Evolutionary conservation across 2,329 filamentous ascomycete species (phyloP), one percentile per base, ranked within the genome.

Genomic region (Paraphoma chrysanthemicola): DNA sequence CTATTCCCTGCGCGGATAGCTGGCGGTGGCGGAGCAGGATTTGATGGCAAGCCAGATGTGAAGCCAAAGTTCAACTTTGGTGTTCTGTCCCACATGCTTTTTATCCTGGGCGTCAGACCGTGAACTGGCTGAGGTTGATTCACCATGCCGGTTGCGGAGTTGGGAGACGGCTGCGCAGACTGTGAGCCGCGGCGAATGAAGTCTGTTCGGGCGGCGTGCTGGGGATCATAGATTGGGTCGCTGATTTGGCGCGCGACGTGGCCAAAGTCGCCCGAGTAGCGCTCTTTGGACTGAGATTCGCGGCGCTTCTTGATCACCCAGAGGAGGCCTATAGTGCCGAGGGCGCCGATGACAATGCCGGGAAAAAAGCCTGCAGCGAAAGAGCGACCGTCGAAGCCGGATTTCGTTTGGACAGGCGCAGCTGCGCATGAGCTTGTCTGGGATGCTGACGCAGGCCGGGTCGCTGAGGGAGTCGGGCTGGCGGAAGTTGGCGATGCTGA

Each of bases 351-450:
- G 16, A 76, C 60, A 11, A 77, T 67, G 14, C 75, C 76, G 0
- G 75, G 74, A 44, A 78, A 70, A 60, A 78, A 71, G 12, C 74
- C 75, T 11, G 74, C 75, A 11, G 68, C 74, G 38, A 78, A 76
- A 28, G 74, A 73, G n/a, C 68, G 70, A 44, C 67, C 71, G 51
- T 73, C 63, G 58, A 77, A 77, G 48, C 60, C 58, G 30, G 61
- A 53, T 10, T 63, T 48, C 2, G 63, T 48, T 23, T 64, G 44
- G 11, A 69, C 54, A 16, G 66, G 60, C 28, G 60, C 52, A 23
- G 65, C 54, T 16, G 63, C 52, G 31, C 64, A 69, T 16, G 50
- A 59, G 17, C 67, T 67, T 11, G 71, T 71, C 45, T 75, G 72
- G 3, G 71, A 74, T 7, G 66, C 66, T n/a, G 69, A 67, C 6